A percentile compares a stretch with the other conserved stretches of the same genome.
phyloP scores from a whole-genome alignment of 129 eudicot species.

The Heracleum sosnowskyi region DNA sequence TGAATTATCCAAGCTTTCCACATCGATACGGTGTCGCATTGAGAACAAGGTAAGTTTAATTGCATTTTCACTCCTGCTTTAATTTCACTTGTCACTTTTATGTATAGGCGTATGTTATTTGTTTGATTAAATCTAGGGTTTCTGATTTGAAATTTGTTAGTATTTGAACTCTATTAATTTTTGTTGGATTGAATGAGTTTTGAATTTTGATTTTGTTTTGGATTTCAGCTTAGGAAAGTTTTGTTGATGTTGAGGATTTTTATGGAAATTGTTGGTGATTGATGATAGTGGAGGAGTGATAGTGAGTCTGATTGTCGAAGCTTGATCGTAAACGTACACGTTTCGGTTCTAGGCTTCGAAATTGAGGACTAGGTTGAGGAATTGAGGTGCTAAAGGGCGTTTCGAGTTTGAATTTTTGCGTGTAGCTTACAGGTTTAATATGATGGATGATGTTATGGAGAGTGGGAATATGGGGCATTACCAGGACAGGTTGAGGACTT shows the following conservation, averaged over 20 bases:
- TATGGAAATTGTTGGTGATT: neutral
- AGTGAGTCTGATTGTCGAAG: neutral
- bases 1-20: neutral
- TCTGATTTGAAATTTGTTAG: neutral
- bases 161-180: neutral
- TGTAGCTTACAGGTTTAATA: neutral
- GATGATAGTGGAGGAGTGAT: neutral
- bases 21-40: neutral
- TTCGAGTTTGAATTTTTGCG: neutral
- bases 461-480: slow-evolving; percentile 70
- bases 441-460: slow-evolving; percentile 88
- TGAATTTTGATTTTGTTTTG: neutral
- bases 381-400: neutral
- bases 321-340: neutral
- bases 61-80: neutral
- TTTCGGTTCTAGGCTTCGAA: neutral
- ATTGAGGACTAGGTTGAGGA: neutral
- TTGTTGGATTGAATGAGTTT: neutral
- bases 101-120: neutral
- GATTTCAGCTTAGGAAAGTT: neutral
- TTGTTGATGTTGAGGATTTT: neutral
- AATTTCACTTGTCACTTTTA: neutral
- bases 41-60: neutral
- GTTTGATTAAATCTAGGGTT: neutral
- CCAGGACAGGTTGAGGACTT: slow-evolving; percentile 72